phyloP scores from a whole-genome alignment of 140 eudicot genomes.

The Ambrosia hybrid region DNA sequence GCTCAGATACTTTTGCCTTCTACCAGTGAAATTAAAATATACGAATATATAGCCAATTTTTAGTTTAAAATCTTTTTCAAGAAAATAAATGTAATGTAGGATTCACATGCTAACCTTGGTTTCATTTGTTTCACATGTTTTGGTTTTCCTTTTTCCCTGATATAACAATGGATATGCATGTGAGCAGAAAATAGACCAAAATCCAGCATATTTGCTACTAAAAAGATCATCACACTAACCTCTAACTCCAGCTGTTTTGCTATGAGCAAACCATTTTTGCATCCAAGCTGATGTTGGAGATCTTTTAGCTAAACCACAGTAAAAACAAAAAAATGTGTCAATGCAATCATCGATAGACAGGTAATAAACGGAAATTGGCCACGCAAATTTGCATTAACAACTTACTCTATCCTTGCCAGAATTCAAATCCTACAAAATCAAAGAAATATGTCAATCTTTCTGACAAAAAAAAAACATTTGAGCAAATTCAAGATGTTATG shows the following conservation, averaged over 20 bases:
- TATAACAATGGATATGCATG: not conserved
- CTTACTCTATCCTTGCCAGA: conserved; percentile 66
- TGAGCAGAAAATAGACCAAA: not conserved
- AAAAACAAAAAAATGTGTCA: not conserved
- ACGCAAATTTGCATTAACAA: not conserved
- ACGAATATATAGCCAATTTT: not conserved
- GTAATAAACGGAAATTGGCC: not conserved
- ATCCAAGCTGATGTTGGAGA: conserved; percentile 57
- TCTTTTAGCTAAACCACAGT: conserved; percentile 40
- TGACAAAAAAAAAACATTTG: not conserved
- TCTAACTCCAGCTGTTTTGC: conserved; percentile 45
- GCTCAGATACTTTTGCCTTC: conserved; percentile 36
- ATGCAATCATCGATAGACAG: not conserved
- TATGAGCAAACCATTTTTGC: conserved; percentile 47
- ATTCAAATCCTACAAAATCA: conserved; percentile 56
- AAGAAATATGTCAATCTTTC: not conserved
- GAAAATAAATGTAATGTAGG: not conserved
- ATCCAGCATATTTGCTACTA: not conserved
- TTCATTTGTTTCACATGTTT: conserved; percentile 31
- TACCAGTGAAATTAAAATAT: not conserved
- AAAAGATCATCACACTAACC: conserved; percentile 40
- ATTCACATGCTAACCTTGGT: conserved; percentile 37
- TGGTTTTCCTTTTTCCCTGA: conserved; percentile 44
- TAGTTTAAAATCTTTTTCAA: not conserved
- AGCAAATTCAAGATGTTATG: not conserved